These are phyloP conservation scores for Nicotiana knightiana DNA, from an alignment of 257 asterid genomes.

Conservation along the genomic window DNA sequence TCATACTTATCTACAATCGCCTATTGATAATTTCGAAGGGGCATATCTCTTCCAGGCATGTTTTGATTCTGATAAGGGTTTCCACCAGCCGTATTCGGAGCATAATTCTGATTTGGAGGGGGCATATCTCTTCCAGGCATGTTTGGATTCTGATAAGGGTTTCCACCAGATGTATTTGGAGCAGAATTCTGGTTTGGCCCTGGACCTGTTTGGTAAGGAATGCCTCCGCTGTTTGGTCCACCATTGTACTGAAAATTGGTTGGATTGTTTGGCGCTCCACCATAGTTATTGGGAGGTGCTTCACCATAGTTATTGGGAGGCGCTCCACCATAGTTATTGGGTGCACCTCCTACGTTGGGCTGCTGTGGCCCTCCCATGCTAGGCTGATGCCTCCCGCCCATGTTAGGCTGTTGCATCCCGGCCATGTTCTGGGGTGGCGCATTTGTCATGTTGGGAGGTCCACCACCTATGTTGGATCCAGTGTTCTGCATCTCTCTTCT, in stretches of 20 bases:
- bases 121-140: slow-evolving; percentile 33
- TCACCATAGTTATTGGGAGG: no score
- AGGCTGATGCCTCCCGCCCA: slow-evolving; percentile 1
- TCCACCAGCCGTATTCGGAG: slow-evolving; percentile 17
- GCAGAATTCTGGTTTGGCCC: slow-evolving; percentile 27
- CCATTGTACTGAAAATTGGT: slow-evolving; percentile 17
- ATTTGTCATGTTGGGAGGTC: slow-evolving; percentile 23
- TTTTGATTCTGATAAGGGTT: slow-evolving; percentile 26
- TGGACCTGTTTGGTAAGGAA: slow-evolving; percentile 22
- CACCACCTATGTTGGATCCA: slow-evolving; percentile 25
- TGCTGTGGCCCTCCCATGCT: slow-evolving; percentile 11
- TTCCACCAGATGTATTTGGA: slow-evolving; percentile 23
- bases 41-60: slow-evolving; percentile 44
- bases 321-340: slow-evolving; percentile 28
- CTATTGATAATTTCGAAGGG: slow-evolving; percentile 24
- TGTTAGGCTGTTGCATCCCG: slow-evolving; percentile 18
- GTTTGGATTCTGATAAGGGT: slow-evolving; percentile 23
- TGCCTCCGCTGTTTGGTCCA: slow-evolving; percentile 16
- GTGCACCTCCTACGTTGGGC: slow-evolving; percentile 26
- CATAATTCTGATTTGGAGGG: slow-evolving; percentile 25
- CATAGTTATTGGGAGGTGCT: slow-evolving; percentile 15
- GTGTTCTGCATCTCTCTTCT: slow-evolving; percentile 32
- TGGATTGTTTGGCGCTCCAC: slow-evolving; percentile 22
- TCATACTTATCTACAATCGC: slow-evolving; percentile 15
- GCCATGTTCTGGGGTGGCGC: slow-evolving; percentile 23